Conservation (phyloP, 2,329 filamentous ascomycete genomes). For the Fusarium luffae region DNA sequence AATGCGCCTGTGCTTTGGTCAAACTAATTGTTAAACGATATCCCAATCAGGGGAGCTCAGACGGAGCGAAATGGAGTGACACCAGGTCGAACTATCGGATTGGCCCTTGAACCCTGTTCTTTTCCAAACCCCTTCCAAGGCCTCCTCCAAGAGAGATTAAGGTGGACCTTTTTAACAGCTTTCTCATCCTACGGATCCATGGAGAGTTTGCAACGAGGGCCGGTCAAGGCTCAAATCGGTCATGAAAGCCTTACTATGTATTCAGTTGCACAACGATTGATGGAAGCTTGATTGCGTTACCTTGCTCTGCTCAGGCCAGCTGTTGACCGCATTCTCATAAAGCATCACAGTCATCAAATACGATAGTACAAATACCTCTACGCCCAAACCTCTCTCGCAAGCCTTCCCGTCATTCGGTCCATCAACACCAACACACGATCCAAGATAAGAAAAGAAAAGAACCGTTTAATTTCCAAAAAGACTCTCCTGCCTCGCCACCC, state of each 20-base stretch:
- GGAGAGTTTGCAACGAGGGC: conserved; percentile 29
- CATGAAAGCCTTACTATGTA: conserved; percentile 26
- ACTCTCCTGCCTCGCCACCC: conserved; percentile 28
- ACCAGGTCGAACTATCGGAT: conserved; percentile 32
- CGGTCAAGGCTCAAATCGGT: conserved; percentile 17
- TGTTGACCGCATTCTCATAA: conserved; percentile 12
- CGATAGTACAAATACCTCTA: not conserved
- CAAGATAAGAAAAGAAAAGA: conserved; percentile 9
- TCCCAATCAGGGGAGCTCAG: conserved; percentile 33
- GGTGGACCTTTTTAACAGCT: conserved; percentile 28
- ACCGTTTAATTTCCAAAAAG: conserved; percentile 40
- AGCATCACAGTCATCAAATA: not conserved
- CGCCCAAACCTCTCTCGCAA: not conserved
- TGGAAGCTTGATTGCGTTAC: not conserved
- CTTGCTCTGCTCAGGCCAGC: conserved; percentile 22
- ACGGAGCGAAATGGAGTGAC: conserved; percentile 35
- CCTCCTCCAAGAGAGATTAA: conserved; percentile 39
- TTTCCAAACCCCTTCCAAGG: conserved; percentile 34
- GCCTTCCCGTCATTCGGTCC: conserved; percentile 3
- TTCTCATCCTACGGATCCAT: conserved; percentile 29
- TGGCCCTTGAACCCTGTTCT: conserved; percentile 28
- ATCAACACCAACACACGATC: not conserved
- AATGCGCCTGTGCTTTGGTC: conserved; percentile 26
- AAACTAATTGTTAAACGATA: conserved; percentile 28
- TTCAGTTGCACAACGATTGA: not conserved